Percentiles rank a stretch among this genome's conserved stretches.
Evolutionary conservation across 768 basidiomycete genomes (phyloP).

Genomic region (Cystobasidium ongulense): DNA sequence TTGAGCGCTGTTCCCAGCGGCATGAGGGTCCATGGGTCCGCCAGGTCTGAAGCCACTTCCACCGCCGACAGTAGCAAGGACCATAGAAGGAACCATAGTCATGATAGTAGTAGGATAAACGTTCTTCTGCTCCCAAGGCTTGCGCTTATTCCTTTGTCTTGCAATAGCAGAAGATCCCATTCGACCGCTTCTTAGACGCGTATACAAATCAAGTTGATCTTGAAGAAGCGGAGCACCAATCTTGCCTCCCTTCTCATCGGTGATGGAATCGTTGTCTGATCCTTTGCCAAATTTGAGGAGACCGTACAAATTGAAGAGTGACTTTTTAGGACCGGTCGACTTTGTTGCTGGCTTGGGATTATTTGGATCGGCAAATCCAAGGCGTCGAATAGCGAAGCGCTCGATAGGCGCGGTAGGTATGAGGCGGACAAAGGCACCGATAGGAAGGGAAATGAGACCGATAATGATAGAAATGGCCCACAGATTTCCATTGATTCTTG

Average conservation of each 20-base stretch:
- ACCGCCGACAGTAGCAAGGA: constrained; percentile 65
- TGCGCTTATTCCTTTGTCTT: constrained; percentile 54
- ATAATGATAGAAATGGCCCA: constrained; percentile 90
- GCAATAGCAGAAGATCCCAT: constrained; percentile 76
- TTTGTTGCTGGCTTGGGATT: constrained; percentile 54
- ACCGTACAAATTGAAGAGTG: constrained; percentile 38
- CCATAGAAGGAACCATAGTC: constrained; percentile 67
- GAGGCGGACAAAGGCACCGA: constrained; percentile 70
- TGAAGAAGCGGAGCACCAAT: constrained; percentile 71
- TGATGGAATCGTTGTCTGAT: neutral
- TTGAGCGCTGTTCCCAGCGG: neutral
- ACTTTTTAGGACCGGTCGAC: constrained; percentile 28
- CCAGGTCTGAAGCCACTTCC: constrained; percentile 53
- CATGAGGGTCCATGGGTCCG: constrained; percentile 58
- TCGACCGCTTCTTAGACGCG: constrained; percentile 78
- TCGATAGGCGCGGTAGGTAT: constrained; percentile 75
- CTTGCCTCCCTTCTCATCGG: constrained; percentile 49
- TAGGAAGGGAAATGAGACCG: constrained; percentile 75
- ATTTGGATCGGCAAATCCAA: constrained; percentile 59
- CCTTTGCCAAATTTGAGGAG: neutral
- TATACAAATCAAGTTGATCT: constrained; percentile 76
- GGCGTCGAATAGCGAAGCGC: constrained; percentile 52
- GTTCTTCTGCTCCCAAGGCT: constrained; percentile 37
- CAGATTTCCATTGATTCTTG: constrained; percentile 64
- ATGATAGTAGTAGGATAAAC: constrained; percentile 44